These are phyloP conservation scores for Hyaloscypha variabilis DNA, from an alignment of 495 filamentous ascomycete genomes.

Conservation along the genomic window DNA sequence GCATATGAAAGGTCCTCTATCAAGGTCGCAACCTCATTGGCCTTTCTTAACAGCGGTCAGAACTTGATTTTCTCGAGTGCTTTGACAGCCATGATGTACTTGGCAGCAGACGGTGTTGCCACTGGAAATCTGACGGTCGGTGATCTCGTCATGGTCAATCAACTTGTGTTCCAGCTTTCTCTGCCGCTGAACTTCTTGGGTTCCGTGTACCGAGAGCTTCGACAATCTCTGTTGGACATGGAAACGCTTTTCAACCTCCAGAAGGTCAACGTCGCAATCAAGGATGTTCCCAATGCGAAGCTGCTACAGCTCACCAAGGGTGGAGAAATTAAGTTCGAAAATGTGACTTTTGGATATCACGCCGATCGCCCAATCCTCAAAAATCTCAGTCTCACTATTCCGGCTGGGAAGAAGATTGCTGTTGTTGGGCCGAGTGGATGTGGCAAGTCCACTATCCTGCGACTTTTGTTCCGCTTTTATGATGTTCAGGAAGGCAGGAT, in stretches of 20 bases:
- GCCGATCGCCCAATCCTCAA: slow-evolving; percentile 84
- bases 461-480: slow-evolving; percentile 92
- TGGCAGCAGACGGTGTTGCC: slow-evolving; percentile 86
- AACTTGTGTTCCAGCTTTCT: slow-evolving; percentile 96
- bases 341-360: slow-evolving; percentile 93
- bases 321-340: slow-evolving; percentile 90
- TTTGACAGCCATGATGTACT: slow-evolving; percentile 97
- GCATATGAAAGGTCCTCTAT: slow-evolving; percentile 92
- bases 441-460: slow-evolving; percentile 91
- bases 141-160: slow-evolving; percentile 97
- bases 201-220: slow-evolving; percentile 91
- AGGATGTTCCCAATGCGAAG: slow-evolving; percentile 72
- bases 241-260: slow-evolving; percentile 99
- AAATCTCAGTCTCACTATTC: slow-evolving; percentile 84
- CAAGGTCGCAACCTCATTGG: slow-evolving; percentile 91
- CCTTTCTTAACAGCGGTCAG: slow-evolving; percentile 96
- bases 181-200: slow-evolving; percentile 96
- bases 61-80: slow-evolving; percentile 96
- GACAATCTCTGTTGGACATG: slow-evolving; percentile 96
- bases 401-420: slow-evolving; percentile 92
- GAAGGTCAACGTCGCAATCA: slow-evolving; percentile 90
- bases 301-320: slow-evolving; percentile 70
- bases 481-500: slow-evolving; percentile 88
- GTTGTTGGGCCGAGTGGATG: slow-evolving; percentile 95
- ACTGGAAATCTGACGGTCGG: slow-evolving; percentile 84